Evolutionary conservation across 306 rosid genomes (phyloP).

Genomic region (Cucumis sativus): DNA sequence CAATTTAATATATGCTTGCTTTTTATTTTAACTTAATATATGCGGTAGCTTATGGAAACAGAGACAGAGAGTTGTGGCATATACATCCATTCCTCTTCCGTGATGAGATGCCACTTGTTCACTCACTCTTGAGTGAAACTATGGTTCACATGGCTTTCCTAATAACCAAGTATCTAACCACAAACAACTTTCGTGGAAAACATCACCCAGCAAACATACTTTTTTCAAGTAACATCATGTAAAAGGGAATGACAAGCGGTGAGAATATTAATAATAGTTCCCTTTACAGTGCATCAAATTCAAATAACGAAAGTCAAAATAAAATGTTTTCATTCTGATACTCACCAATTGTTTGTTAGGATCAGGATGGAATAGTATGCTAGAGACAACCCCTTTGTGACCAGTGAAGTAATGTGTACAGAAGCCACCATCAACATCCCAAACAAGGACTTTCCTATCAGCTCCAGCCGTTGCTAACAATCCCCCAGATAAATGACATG

Average conservation of each 20-base stretch:
- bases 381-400: slow-evolving; percentile 73
- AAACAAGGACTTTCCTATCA: slow-evolving; percentile 75
- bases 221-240: background rate
- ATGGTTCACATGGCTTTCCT: background rate
- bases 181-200: background rate
- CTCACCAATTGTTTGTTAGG: slow-evolving; percentile 56
- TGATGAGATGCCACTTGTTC: background rate
- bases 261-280: background rate
- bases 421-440: slow-evolving; percentile 91
- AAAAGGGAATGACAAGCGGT: background rate
- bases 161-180: background rate
- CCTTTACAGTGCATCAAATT: background rate
- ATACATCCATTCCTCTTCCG: background rate
- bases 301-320: background rate
- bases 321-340: background rate
- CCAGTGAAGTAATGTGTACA: slow-evolving; percentile 92
- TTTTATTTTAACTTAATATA: too few relatives aligned
- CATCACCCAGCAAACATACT: background rate
- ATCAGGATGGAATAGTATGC: slow-evolving; percentile 72
- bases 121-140: background rate
- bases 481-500: slow-evolving; percentile 79
- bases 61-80: too few relatives aligned
- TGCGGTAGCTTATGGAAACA: too few relatives aligned
- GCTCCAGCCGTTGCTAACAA: slow-evolving; percentile 92
- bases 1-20: too few relatives aligned